Evolutionary conservation across 352 stramenopile genomes (phyloP).

Genomic region (Globisporangium rhizosaccharum): DNA sequence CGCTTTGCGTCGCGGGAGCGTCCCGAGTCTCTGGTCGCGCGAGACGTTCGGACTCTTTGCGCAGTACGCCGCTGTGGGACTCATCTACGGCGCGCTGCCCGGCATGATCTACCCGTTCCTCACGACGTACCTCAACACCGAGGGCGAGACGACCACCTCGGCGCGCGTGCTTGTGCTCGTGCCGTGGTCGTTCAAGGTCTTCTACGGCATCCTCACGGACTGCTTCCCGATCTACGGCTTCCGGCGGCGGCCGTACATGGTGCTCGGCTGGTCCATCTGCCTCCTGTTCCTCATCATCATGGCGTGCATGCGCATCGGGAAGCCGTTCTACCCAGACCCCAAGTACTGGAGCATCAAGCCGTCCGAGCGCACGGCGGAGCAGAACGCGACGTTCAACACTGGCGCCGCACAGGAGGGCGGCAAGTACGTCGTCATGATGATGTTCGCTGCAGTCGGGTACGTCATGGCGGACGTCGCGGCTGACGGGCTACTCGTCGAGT

Average conservation of each 20-base stretch:
- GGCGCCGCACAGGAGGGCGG: slow-evolving; percentile 23
- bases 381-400: slow-evolving; percentile 26
- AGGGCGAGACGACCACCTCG: slow-evolving; percentile 21
- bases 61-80: slow-evolving; percentile 45
- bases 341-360: slow-evolving; percentile 14
- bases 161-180: slow-evolving; percentile 29
- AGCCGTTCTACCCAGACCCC: slow-evolving; percentile 40
- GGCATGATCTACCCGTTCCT: slow-evolving; percentile 50
- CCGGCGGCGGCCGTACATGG: slow-evolving; percentile 57
- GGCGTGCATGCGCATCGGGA: slow-evolving; percentile 28
- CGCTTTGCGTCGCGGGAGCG: slow-evolving; percentile 33
- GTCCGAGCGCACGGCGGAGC: slow-evolving; percentile 21
- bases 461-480: slow-evolving; percentile 69
- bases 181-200: slow-evolving; percentile 62
- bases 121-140: slow-evolving; percentile 40
- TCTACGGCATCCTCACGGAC: slow-evolving; percentile 58
- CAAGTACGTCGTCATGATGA: slow-evolving; percentile 70
- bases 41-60: slow-evolving; percentile 35
- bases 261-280: slow-evolving; percentile 47
- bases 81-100: slow-evolving; percentile 40
- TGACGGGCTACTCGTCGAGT: slow-evolving; percentile 31
- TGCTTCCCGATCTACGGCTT: slow-evolving; percentile 50
- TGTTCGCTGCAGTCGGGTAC: slow-evolving; percentile 66
- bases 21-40: slow-evolving; percentile 22
- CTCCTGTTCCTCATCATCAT: slow-evolving; percentile 42